Evolutionary conservation across 345 rosid genomes (phyloP).

Genomic region (Populus euphratica): DNA sequence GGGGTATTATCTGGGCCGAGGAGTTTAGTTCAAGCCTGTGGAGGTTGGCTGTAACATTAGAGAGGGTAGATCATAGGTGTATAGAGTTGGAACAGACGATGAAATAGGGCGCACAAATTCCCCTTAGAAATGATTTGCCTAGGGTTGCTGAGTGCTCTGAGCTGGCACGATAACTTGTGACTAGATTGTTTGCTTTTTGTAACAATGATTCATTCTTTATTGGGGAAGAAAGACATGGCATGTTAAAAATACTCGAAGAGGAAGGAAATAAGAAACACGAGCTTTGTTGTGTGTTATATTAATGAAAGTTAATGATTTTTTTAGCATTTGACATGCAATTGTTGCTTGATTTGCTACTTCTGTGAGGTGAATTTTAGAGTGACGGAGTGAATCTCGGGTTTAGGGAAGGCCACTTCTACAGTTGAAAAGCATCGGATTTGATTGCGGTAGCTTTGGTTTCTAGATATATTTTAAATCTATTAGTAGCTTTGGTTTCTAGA

Average conservation of each 20-base stretch:
- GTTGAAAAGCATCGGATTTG: too few species aligned
- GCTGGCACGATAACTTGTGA: constrained; percentile 7
- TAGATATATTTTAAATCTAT: too few species aligned
- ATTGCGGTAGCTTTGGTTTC: too few species aligned
- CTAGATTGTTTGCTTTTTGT: constrained; percentile 8
- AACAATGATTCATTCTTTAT: constrained; percentile 19
- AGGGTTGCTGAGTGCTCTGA: constrained; percentile 3
- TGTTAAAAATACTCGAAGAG: neutral
- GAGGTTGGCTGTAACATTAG: constrained; percentile 17
- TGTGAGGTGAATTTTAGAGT: neutral
- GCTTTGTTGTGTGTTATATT: neutral
- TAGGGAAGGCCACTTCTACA: neutral
- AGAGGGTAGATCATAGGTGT: constrained; percentile 22
- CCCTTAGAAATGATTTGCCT: neutral
- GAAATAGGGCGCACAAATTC: constrained; percentile 3
- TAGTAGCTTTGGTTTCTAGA: too few species aligned
- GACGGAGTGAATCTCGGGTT: neutral
- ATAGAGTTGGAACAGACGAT: constrained; percentile 14
- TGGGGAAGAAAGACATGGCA: constrained; percentile 9
- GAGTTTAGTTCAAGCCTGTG: neutral
- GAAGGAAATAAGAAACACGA: constrained; percentile 19
- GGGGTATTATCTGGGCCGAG: neutral
- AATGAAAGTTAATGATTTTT: neutral
- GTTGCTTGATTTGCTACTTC: neutral
- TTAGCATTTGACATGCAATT: neutral